phyloP scores from a whole-genome alignment of 208 protist species.

The Acanthamoeba healyi region DNA sequence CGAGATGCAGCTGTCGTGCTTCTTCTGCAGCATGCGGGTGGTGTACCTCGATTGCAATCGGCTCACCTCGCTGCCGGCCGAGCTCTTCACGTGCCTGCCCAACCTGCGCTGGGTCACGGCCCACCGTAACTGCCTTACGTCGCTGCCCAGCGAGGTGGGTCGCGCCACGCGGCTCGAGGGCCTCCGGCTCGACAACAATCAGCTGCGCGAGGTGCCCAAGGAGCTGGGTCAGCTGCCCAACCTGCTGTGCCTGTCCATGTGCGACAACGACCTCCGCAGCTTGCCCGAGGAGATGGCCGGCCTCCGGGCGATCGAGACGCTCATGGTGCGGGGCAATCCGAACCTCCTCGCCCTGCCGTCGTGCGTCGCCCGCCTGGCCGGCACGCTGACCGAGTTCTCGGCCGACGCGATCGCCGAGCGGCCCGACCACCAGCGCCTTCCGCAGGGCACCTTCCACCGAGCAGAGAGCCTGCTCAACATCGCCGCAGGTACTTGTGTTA shows the following conservation, averaged over 20 bases:
- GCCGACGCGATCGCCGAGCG: neutral
- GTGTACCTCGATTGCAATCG: conserved; percentile 11
- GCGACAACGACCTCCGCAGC: neutral
- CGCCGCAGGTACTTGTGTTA: neutral
- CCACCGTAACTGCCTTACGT: neutral
- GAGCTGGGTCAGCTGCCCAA: conserved; percentile 28
- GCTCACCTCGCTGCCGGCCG: neutral
- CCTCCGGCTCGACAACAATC: conserved; percentile 32
- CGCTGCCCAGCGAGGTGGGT: neutral
- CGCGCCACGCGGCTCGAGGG: conserved; percentile 7
- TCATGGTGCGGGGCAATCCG: conserved; percentile 30
- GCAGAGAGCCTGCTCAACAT: neutral
- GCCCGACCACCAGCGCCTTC: neutral
- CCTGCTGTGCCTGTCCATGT: conserved; percentile 21
- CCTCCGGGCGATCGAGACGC: neutral
- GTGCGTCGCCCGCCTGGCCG: neutral
- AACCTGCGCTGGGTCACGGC: conserved; percentile 55
- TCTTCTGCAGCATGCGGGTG: conserved; percentile 59
- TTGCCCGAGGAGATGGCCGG: conserved; percentile 46
- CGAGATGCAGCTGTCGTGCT: conserved; percentile 5
- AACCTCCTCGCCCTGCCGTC: neutral
- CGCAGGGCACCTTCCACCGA: neutral
- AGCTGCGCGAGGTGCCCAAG: neutral
- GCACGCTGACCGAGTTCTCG: neutral
- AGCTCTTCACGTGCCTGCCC: conserved; percentile 52